phyloP scores from a whole-genome alignment of 805 yeast genomes.

The Cyberlindnera euphorbiiphila region DNA sequence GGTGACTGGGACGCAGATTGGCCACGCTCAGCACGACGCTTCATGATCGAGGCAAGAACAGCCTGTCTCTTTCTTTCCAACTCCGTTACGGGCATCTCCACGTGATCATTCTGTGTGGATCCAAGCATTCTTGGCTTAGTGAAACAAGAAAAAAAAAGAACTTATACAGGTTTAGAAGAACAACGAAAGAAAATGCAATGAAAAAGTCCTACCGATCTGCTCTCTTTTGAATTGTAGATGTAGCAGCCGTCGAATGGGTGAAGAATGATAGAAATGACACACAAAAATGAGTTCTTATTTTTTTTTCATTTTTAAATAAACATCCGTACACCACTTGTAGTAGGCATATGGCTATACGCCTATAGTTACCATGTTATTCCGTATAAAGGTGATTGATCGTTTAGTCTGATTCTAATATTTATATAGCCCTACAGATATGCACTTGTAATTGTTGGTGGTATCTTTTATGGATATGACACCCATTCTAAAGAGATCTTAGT shows the following conservation, averaged over 20 bases:
- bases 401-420: no score
- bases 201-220: no score
- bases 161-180: no score
- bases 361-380: no score
- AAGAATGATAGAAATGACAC: background rate
- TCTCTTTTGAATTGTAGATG: no score
- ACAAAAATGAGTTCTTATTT: background rate
- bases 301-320: background rate
- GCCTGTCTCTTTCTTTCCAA: slow-evolving; percentile 24
- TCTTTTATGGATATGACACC: no score
- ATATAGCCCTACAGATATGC: no score
- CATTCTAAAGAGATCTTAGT: no score
- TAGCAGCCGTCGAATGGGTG: background rate
- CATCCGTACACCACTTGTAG: slow-evolving; percentile 3
- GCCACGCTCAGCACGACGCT: slow-evolving; percentile 6
- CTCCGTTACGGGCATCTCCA: slow-evolving; percentile 6
- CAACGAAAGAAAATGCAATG: no score
- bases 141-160: background rate
- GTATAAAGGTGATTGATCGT: no score
- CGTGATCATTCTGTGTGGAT: background rate
- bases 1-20: slow-evolving; percentile 1
- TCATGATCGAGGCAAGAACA: slow-evolving; percentile 24
- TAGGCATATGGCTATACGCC: no score
- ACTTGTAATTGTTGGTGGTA: no score
- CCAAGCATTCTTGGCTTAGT: background rate